phyloP scores from a whole-genome alignment of 2,329 filamentous ascomycete genomes.

The Dactylellina parvicollis region DNA sequence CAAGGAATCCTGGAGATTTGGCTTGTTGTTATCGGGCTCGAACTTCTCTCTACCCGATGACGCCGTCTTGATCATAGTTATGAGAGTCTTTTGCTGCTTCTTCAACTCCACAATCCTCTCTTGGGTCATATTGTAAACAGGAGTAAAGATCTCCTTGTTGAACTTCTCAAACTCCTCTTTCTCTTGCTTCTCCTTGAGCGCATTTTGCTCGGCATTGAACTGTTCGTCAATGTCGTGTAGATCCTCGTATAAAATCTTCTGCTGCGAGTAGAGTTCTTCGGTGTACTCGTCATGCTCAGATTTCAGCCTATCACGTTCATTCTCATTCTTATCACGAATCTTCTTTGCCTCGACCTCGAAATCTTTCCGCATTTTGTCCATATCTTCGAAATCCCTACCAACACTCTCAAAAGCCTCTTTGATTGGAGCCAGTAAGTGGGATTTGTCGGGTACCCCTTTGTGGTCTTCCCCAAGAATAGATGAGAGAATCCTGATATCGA shows the following conservation, averaged over 20 bases:
- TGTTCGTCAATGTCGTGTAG: constrained; percentile 58
- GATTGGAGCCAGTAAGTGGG: constrained; percentile 26
- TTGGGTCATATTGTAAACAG: constrained; percentile 57
- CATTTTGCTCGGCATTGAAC: constrained; percentile 57
- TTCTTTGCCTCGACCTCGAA: constrained; percentile 56
- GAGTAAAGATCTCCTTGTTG: constrained; percentile 58
- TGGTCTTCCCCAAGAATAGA: constrained; percentile 41
- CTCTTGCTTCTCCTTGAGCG: constrained; percentile 57
- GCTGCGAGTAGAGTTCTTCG: constrained; percentile 56
- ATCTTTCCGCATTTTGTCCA: constrained; percentile 53
- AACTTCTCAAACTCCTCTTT: constrained; percentile 58
- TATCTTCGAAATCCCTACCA: constrained; percentile 57
- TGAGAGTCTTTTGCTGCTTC: constrained; percentile 56
- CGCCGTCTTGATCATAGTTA: constrained; percentile 49
- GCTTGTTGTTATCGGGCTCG: constrained; percentile 41
- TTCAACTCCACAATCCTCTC: constrained; percentile 58
- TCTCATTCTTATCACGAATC: constrained; percentile 55
- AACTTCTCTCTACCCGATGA: constrained; percentile 48
- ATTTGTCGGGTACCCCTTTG: constrained; percentile 39
- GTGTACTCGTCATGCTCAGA: constrained; percentile 58
- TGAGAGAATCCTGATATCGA: constrained; percentile 33
- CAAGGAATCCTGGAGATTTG: constrained; percentile 56
- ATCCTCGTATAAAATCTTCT: constrained; percentile 59
- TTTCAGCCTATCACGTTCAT: constrained; percentile 54
- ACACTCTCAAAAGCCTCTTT: constrained; percentile 43